These are phyloP conservation scores for Ilex aquifolium DNA, from an alignment of 257 asterid species.

Conservation along the genomic window DNA sequence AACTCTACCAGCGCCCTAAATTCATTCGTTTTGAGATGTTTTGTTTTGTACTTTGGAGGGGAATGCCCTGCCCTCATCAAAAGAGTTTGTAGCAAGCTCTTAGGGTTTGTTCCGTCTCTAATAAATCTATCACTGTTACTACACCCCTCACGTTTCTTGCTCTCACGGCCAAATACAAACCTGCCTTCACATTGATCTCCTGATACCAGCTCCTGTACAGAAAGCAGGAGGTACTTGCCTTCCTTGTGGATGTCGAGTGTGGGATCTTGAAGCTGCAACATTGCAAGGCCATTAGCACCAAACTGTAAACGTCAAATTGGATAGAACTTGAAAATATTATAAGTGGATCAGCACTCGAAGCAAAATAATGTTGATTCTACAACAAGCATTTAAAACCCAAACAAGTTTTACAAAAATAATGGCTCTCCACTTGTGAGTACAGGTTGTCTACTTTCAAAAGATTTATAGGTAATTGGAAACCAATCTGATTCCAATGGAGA, in stretches of 20 bases:
- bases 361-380: no score
- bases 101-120: constrained; percentile 86
- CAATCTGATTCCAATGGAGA: no score
- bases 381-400: neutral
- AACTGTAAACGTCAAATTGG: neutral
- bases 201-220: constrained; percentile 81
- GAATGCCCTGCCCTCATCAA: constrained; percentile 97
- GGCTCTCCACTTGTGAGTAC: no score
- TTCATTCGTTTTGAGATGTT: constrained; percentile 93
- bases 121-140: constrained; percentile 60
- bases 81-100: constrained; percentile 89
- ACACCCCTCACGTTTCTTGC: constrained; percentile 49
- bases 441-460: no score
- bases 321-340: no score
- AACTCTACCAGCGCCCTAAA: constrained; percentile 88
- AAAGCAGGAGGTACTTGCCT: constrained; percentile 90
- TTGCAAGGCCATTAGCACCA: constrained; percentile 1
- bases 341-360: no score
- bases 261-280: constrained; percentile 76
- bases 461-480: no score
- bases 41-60: constrained; percentile 93
- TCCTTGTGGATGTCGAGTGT: constrained; percentile 76
- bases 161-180: constrained; percentile 90
- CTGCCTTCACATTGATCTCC: constrained; percentile 96
- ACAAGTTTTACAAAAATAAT: neutral